Conservation (phyloP, 169 alveolate genomes). For the Plasmodium gallinaceum region DNA sequence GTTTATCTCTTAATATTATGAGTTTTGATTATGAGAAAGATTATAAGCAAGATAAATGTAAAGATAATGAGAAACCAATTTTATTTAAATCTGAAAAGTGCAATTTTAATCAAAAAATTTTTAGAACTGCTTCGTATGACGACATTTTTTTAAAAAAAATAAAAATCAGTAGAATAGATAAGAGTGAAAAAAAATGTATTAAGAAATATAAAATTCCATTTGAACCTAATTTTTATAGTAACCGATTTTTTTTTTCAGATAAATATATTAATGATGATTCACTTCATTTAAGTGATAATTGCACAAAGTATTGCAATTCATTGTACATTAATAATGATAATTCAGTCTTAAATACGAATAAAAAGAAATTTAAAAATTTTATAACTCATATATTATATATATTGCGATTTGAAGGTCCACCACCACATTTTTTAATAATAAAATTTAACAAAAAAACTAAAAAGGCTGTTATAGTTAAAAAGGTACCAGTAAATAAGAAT, state of each 20-base stretch:
- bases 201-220: constrained; percentile 65
- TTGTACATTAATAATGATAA: constrained; percentile 39
- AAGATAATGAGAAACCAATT: constrained; percentile 5
- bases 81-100: constrained; percentile 10
- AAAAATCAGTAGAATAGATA: constrained; percentile 38
- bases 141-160: constrained; percentile 48
- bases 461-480: constrained; percentile 30
- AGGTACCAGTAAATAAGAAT: constrained; percentile 58
- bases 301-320: constrained; percentile 17
- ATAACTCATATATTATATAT: neutral
- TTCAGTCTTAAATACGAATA: neutral
- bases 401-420: constrained; percentile 72
- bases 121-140: constrained; percentile 31
- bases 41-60: constrained; percentile 7
- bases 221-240: constrained; percentile 74
- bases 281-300: constrained; percentile 17
- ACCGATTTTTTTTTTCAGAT: constrained; percentile 59
- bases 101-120: constrained; percentile 18
- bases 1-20: constrained; percentile 52
- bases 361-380: neutral
- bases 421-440: constrained; percentile 70
- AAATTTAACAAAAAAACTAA: constrained; percentile 25
- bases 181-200: constrained; percentile 12
- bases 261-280: constrained; percentile 35
- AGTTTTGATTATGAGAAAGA: constrained; percentile 25